These are phyloP conservation scores for Seiridium cupressi DNA, from an alignment of 2,329 filamentous ascomycete genomes.

Conservation along the genomic window DNA sequence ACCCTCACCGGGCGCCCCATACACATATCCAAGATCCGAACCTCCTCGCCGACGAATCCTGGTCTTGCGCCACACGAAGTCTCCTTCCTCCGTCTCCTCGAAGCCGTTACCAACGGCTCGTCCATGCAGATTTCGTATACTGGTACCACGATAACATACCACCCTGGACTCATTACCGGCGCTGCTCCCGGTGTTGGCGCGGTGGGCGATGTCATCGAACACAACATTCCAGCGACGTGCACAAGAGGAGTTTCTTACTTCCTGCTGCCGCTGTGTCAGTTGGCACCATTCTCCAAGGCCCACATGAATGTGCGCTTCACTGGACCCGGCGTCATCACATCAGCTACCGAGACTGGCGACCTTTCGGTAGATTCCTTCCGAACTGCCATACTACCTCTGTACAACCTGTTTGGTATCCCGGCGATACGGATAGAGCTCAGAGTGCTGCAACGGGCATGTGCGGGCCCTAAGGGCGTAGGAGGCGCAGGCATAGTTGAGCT, in stretches of 20 bases:
- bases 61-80: conserved; percentile 91
- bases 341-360: conserved; percentile 78
- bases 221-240: conserved; percentile 75
- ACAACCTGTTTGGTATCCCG: conserved; percentile 83
- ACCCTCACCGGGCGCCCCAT: conserved; percentile 88
- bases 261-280: conserved; percentile 80
- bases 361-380: conserved; percentile 91
- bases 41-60: conserved; percentile 79
- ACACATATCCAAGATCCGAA: conserved; percentile 91
- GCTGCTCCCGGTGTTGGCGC: conserved; percentile 74
- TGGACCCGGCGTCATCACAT: conserved; percentile 90
- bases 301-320: conserved; percentile 88
- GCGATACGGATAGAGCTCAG: conserved; percentile 79
- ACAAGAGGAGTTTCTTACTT: conserved; percentile 87
- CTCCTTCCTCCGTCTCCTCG: conserved; percentile 91
- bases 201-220: conserved; percentile 70
- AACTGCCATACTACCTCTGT: conserved; percentile 87
- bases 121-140: conserved; percentile 95
- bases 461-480: conserved; percentile 70
- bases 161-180: conserved; percentile 88
- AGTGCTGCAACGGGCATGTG: conserved; percentile 76
- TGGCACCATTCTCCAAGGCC: conserved; percentile 90
- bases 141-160: conserved; percentile 88
- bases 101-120: conserved; percentile 91
- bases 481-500: conserved; percentile 93